Evolutionary conservation across 495 filamentous ascomycete genomes (phyloP), one percentile per base, ranked within the genome.

Genomic region (Immersiella caudata): DNA sequence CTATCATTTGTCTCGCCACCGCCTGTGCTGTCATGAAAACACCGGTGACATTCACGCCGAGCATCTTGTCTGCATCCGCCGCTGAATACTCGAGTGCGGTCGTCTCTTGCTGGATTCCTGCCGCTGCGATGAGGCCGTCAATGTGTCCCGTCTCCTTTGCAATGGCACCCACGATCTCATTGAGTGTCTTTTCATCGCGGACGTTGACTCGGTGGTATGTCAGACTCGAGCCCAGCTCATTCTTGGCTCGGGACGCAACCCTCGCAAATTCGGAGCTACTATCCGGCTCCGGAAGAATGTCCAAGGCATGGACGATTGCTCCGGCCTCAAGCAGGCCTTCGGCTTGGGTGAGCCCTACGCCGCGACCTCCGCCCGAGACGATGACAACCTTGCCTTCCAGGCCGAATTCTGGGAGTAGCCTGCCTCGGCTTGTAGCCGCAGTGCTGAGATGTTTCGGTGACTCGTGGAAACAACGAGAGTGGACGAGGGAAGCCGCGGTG

Each of bases 201-300:
- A 97, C 92, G 74, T 97, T 93, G 64, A 95, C 89, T 67, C 88
- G 89, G 74, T 90, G 90, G 81, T 97, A 96, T 67, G 87, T 80
- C 36, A 97, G 75, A 52, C 86, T 85, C 21, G 91, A 90, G 49
- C 86, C 87, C 9, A 96, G 83, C 69, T 90, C 87, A 46, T 84
- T 74, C 6, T 76, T 79, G 6, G 91, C 91, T 55, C 89, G 84
- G 67, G 83, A 80, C 56, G 89, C 88, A 52, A 94, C 84, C 21
- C 75, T 76, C 24, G 81, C 81, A 71, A 93, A 93, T 33, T 64
- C 71, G 20, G 73, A 81, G 61, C 76, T 81, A 7, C 71, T 26
- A 3, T 75, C 74, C 1, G 82, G 83, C 27, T 67, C 62, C 6
- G 79, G 75, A 52, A 88, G 81, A 35, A 80, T 74, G 69, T 89